Conservation (phyloP, 805 yeast genomes). For the Candida methanosorbosa region DNA sequence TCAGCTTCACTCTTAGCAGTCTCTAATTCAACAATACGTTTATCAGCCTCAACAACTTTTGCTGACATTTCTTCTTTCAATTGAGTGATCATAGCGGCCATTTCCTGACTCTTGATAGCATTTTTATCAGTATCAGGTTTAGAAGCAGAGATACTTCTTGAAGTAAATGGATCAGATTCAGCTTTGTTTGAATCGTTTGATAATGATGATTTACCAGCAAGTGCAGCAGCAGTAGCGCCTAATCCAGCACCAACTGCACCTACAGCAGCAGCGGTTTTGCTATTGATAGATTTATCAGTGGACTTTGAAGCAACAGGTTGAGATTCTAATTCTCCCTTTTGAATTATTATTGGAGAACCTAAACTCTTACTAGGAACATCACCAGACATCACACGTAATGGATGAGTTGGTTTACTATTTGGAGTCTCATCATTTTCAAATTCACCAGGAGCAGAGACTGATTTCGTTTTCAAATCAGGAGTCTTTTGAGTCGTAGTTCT, state of each 20-base stretch:
- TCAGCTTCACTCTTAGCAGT: slow-evolving; percentile 15
- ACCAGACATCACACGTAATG: slow-evolving; percentile 7
- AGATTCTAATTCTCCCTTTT: too few relatives aligned
- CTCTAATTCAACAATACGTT: slow-evolving; percentile 42
- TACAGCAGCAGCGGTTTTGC: background rate
- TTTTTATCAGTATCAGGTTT: too few relatives aligned
- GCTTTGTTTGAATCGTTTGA: too few relatives aligned
- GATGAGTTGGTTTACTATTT: slow-evolving; percentile 9
- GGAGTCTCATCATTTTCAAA: slow-evolving; percentile 6
- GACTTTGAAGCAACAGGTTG: background rate
- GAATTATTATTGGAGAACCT: slow-evolving; percentile 9
- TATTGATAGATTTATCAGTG: background rate
- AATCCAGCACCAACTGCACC: background rate
- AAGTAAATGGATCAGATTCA: background rate
- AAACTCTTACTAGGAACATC: slow-evolving; percentile 3
- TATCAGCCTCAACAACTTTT: slow-evolving; percentile 51
- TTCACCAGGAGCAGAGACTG: too few relatives aligned
- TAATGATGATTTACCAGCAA: too few relatives aligned
- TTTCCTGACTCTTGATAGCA: too few relatives aligned
- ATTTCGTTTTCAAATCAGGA: too few relatives aligned
- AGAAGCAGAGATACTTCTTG: too few relatives aligned
- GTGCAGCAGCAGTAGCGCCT: background rate
- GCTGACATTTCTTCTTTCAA: slow-evolving; percentile 34
- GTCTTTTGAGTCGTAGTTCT: slow-evolving; percentile 4
- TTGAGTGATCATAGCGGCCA: slow-evolving; percentile 15